Evolutionary conservation across 1,284 basidiomycete species (phyloP).

Genomic region (Coniophora puteana): DNA sequence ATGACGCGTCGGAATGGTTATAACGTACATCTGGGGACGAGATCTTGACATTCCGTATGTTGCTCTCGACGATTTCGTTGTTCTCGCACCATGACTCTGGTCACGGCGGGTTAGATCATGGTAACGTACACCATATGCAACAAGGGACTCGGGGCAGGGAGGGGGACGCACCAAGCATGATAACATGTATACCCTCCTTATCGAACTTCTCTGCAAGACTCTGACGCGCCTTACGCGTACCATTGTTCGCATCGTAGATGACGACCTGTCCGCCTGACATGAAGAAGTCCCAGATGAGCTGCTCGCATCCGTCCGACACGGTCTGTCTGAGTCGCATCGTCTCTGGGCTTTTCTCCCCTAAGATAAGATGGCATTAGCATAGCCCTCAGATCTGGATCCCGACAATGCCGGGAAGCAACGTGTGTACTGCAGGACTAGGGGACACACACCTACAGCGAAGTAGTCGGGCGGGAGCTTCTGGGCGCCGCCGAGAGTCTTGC

Average conservation of each 20-base stretch:
- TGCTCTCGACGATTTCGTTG: conserved; percentile 89
- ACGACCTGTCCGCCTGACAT: conserved; percentile 89
- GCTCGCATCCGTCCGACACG: conserved; percentile 81
- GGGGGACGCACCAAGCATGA: conserved; percentile 75
- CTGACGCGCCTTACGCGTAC: conserved; percentile 65
- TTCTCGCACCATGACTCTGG: conserved; percentile 90
- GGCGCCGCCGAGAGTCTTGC: conserved; percentile 86
- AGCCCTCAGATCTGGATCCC: no score
- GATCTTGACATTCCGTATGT: conserved; percentile 96
- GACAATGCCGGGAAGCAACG: neutral
- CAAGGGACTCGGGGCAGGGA: neutral
- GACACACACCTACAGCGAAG: conserved; percentile 71
- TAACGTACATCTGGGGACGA: conserved; percentile 89
- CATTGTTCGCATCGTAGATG: conserved; percentile 99
- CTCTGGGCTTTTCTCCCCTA: conserved; percentile 74
- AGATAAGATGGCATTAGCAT: conserved; percentile 6
- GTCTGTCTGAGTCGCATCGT: conserved; percentile 75
- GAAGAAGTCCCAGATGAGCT: conserved; percentile 89
- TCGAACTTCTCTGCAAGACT: conserved; percentile 83
- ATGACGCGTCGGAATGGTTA: conserved; percentile 2
- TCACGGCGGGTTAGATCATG: conserved; percentile 3
- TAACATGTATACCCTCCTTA: conserved; percentile 82
- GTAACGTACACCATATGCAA: conserved; percentile 6
- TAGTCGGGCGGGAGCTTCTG: conserved; percentile 90
- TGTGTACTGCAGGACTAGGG: neutral